phyloP scores from a whole-genome alignment of 768 basidiomycete species.

The Russula virescens region DNA sequence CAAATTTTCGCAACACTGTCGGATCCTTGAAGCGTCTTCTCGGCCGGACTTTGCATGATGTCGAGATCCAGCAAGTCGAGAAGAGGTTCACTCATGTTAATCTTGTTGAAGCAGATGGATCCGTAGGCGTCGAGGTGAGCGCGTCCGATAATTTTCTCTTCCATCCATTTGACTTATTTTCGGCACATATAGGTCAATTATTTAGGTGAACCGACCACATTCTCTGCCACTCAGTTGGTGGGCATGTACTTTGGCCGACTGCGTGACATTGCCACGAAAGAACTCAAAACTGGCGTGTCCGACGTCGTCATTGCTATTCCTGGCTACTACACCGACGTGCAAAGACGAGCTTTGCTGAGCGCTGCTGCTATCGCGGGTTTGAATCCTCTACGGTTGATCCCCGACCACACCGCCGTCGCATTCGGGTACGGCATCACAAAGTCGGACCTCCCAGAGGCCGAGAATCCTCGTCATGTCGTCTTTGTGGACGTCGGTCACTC shows the following conservation, averaged over 20 bases:
- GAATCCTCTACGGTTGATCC: constrained; percentile 90
- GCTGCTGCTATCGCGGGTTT: constrained; percentile 87
- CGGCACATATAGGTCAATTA: constrained; percentile 64
- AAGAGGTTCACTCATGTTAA: constrained; percentile 87
- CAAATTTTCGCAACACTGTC: constrained; percentile 96
- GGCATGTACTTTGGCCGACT: constrained; percentile 88
- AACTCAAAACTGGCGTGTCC: constrained; percentile 81
- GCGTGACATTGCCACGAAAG: constrained; percentile 76
- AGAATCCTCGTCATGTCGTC: constrained; percentile 78
- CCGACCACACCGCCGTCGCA: constrained; percentile 93
- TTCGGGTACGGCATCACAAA: constrained; percentile 99
- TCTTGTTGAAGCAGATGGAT: constrained; percentile 78
- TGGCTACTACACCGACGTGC: constrained; percentile 93
- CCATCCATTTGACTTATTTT: constrained; percentile 21
- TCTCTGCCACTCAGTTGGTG: constrained; percentile 88
- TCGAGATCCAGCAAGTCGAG: constrained; percentile 79
- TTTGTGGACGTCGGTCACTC: constrained; percentile 97
- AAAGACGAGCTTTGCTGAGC: constrained; percentile 84
- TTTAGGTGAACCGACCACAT: constrained; percentile 70
- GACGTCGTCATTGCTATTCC: constrained; percentile 97
- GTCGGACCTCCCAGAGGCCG: constrained; percentile 84
- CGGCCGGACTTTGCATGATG: constrained; percentile 73
- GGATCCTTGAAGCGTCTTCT: constrained; percentile 89
- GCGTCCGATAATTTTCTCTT: constrained; percentile 1
- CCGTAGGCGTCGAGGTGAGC: constrained; percentile 80